Evolutionary conservation across 164 flowering plant species (phyloP).

Genomic region (Taxillus chinensis): DNA sequence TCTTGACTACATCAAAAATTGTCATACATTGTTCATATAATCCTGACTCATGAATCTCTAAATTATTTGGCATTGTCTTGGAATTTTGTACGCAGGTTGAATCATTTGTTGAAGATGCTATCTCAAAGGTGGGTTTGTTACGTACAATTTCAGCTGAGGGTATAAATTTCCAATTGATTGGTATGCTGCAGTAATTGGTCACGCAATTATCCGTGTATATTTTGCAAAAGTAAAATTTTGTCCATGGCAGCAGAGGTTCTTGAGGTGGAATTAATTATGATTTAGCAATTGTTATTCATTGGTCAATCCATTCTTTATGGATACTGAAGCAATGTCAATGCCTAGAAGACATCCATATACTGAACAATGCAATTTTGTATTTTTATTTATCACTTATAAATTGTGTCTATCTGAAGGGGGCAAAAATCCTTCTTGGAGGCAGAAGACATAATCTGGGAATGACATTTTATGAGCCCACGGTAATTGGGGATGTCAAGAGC

Average conservation of each 20-base stretch:
- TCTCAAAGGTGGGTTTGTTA: slow-evolving; percentile 55
- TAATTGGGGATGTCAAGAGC: slow-evolving; percentile 50
- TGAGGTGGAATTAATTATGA: too few species aligned
- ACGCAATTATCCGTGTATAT: too few species aligned
- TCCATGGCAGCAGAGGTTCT: too few species aligned
- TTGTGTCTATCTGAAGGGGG: slow-evolving; percentile 50
- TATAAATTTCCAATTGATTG: too few species aligned
- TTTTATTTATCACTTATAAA: background rate
- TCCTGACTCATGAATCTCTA: background rate
- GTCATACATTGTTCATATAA: background rate
- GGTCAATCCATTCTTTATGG: too few species aligned
- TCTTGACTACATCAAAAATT: background rate
- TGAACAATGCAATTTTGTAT: too few species aligned
- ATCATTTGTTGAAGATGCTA: slow-evolving; percentile 70
- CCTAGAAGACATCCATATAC: too few species aligned
- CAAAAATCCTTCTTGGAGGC: slow-evolving; percentile 77
- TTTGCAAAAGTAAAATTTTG: too few species aligned
- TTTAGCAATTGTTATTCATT: too few species aligned
- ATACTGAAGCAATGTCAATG: too few species aligned
- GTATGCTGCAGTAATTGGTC: too few species aligned
- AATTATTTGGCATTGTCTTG: background rate
- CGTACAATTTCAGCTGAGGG: background rate
- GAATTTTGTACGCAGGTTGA: slow-evolving; percentile 54
- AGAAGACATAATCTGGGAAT: slow-evolving; percentile 85
- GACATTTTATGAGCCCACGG: slow-evolving; percentile 95